Conservation (phyloP, 805 yeast genomes). For the Candida cerambycidarum region DNA sequence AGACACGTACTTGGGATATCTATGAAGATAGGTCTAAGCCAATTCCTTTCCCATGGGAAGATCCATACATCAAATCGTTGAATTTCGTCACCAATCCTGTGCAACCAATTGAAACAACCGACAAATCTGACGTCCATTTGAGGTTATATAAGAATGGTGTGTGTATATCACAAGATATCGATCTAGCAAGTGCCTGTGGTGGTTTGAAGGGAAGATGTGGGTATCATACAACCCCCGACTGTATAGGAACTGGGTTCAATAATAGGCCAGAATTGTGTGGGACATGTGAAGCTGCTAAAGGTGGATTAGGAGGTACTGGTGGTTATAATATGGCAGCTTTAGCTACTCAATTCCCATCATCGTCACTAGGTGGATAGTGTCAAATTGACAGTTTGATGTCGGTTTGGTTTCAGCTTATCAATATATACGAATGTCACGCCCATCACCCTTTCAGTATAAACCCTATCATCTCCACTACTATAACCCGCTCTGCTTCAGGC, state of each 20-base stretch:
- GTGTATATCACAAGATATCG: background rate
- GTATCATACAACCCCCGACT: background rate
- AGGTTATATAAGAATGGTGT: background rate
- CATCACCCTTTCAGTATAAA: too few species aligned
- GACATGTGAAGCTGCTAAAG: background rate
- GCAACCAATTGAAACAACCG: background rate
- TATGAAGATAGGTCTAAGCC: background rate
- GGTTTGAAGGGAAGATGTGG: background rate
- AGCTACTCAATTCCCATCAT: too few species aligned
- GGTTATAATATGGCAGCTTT: too few species aligned
- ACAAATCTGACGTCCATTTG: background rate
- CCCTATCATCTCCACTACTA: too few species aligned
- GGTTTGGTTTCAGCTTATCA: too few species aligned
- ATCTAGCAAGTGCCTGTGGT: background rate
- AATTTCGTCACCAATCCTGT: background rate
- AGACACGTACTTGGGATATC: background rate
- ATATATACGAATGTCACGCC: too few species aligned
- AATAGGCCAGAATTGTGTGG: background rate
- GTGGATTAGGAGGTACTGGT: too few species aligned
- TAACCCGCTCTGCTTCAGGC: too few species aligned
- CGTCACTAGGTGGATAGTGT: too few species aligned
- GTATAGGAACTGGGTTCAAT: background rate
- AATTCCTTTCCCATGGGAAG: background rate
- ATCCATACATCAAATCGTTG: background rate
- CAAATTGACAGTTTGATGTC: too few species aligned